Evolutionary conservation across 768 basidiomycete genomes (phyloP), one percentile per base, ranked within the genome.

Genomic region (Mycena olivaceomarginata): DNA sequence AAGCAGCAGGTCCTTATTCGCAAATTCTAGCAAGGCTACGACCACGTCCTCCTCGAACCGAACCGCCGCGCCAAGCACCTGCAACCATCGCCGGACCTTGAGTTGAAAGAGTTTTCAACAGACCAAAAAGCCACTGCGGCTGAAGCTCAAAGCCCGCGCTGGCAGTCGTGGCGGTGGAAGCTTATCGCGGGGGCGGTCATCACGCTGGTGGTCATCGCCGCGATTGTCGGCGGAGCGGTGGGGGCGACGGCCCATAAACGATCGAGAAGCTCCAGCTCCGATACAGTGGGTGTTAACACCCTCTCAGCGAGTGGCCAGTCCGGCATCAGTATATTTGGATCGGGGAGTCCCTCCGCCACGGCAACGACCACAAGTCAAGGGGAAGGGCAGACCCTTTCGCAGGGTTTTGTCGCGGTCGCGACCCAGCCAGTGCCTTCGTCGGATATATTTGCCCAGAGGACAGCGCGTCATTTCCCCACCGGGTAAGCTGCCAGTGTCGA

Each of bases 11-110:
- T 45, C 15, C 51, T 56, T 11, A 59, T 25, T 4, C 39, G 20
- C 15, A 4, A 31, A 37, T 39, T 39, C 64, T 31, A 77, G 76
- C 62, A 74, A 78, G 77, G 77, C 69, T 78, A 78, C 40, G 77
- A 78, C 59, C 41, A 73, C 2, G 60, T 71, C 65, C 73, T 71
- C 56, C 69, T 78, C 22, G 68, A 40, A 4, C 77, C 77, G 9
- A 78, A 71, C 41, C 68, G 76, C 37, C 63, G 77, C 5, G 46
- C 69, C 12, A 53, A 62, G 41, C 43, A 65, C 37, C 48, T 48
- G 1, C 39, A 74, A 31, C 31, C 31, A 31, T 31, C 31, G 37
- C 70, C 77, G 12, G 73, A 78, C 41, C 25, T 66, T 8, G 77
- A 31, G 31, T 22, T 77, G 37, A 57, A 74, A 31, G 63, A 45